Conservation (phyloP, 2,329 filamentous ascomycete species). For the Hymenoscyphus scutula region DNA sequence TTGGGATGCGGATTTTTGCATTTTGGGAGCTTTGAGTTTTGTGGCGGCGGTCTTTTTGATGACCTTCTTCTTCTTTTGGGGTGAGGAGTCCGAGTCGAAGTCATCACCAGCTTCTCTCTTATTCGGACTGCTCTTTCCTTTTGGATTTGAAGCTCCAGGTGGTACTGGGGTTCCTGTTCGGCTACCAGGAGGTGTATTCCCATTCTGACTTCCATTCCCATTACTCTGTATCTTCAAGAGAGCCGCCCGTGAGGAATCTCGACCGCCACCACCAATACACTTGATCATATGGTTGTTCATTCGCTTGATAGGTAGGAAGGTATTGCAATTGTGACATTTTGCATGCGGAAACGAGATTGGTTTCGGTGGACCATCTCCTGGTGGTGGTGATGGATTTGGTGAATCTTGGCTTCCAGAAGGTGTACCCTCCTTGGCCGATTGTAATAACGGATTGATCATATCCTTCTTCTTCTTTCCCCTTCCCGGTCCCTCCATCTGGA, state of each 20-base stretch:
- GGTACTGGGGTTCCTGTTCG: conserved; percentile 61
- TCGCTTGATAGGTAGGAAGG: conserved; percentile 62
- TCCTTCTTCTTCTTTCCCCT: conserved; percentile 83
- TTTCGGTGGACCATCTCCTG: conserved; percentile 57
- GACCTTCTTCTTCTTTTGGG: conserved; percentile 34
- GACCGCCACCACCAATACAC: conserved; percentile 64
- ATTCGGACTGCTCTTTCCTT: conserved; percentile 31
- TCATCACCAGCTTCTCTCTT: conserved; percentile 35
- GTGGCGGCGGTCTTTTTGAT: conserved; percentile 29
- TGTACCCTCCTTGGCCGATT: conserved; percentile 33
- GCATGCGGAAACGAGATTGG: conserved; percentile 64
- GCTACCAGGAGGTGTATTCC: conserved; percentile 59
- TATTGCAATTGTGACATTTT: conserved; percentile 66
- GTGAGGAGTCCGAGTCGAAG: conserved; percentile 33
- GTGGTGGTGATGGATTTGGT: conserved; percentile 40
- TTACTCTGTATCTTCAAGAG: conserved; percentile 61
- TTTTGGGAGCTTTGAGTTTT: conserved; percentile 32
- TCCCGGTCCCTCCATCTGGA: conserved; percentile 69
- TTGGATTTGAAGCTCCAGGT: conserved; percentile 30
- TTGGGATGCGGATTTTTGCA: conserved; percentile 24
- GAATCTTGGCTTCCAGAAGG: conserved; percentile 47
- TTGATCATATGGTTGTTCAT: conserved; percentile 68
- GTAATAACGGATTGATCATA: conserved; percentile 51
- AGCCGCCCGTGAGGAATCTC: conserved; percentile 60
- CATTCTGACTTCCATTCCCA: conserved; percentile 48